phyloP scores from a whole-genome alignment of 805 yeast species.

The Novakomyces olei region DNA sequence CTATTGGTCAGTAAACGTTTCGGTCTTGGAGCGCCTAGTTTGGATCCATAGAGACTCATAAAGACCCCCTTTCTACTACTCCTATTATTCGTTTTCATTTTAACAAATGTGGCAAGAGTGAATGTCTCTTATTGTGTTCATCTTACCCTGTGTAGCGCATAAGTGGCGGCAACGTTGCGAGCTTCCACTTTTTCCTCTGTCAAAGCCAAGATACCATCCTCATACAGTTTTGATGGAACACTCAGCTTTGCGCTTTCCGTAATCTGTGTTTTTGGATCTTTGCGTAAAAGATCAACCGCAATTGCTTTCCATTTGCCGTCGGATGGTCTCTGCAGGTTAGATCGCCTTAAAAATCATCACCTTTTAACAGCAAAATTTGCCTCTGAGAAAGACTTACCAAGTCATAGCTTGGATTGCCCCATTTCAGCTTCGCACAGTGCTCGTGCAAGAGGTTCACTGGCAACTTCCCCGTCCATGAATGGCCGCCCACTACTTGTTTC shows the following conservation, averaged over 20 bases:
- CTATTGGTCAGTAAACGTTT: no score
- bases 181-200: conserved; percentile 77
- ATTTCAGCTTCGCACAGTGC: conserved; percentile 64
- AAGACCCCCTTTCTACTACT: no score
- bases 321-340: not conserved
- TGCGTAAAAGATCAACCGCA: conserved; percentile 36
- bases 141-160: conserved; percentile 42
- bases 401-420: conserved; percentile 71
- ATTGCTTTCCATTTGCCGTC: conserved; percentile 27
- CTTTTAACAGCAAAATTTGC: conserved; percentile 10
- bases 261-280: conserved; percentile 65
- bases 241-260: conserved; percentile 32
- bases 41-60: no score
- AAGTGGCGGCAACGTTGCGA: conserved; percentile 74
- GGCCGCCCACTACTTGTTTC: not conserved
- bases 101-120: no score
- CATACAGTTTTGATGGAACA: conserved; percentile 15
- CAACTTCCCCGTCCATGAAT: conserved; percentile 83
- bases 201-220: conserved; percentile 30
- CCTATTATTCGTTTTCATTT: no score
- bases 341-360: not conserved
- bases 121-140: not conserved
- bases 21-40: no score
- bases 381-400: conserved; percentile 34
- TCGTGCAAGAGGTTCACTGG: conserved; percentile 76